Evolutionary conservation across 768 basidiomycete genomes (phyloP).

Genomic region (Auriculariales sp.): DNA sequence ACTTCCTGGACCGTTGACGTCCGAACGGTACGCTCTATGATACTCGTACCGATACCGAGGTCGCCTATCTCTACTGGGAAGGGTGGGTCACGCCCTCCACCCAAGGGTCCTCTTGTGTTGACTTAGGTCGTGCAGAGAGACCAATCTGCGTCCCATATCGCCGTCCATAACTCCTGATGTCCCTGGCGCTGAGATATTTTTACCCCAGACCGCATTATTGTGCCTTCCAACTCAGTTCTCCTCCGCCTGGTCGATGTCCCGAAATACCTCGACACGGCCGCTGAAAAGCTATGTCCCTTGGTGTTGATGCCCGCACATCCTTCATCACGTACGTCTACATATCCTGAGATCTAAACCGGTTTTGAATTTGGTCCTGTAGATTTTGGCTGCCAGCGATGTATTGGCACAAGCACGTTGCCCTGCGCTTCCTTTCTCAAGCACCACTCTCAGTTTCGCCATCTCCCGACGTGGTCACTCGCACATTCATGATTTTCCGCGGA

Average conservation of each 20-base stretch:
- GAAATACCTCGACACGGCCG: constrained; percentile 21
- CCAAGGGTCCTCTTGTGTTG: background rate
- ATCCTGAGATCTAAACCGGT: background rate
- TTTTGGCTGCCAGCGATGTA: constrained; percentile 31
- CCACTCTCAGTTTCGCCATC: constrained; percentile 22
- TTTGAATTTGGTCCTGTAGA: constrained; percentile 10
- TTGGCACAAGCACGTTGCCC: constrained; percentile 24
- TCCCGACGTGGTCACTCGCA: constrained; percentile 28
- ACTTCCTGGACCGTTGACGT: constrained; percentile 20
- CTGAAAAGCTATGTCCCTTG: constrained; percentile 19
- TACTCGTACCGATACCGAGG: constrained; percentile 13
- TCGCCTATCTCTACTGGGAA: constrained; percentile 27
- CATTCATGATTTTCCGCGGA: constrained; percentile 35
- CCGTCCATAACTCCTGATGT: background rate
- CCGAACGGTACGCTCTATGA: constrained; percentile 19
- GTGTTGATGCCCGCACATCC: constrained; percentile 28
- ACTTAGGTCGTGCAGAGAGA: background rate
- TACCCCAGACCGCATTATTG: constrained; percentile 3
- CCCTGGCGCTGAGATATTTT: background rate
- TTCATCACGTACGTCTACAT: constrained; percentile 26
- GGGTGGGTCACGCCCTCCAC: constrained; percentile 4
- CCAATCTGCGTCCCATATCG: background rate
- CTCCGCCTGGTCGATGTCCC: constrained; percentile 17
- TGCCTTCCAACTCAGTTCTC: constrained; percentile 14
- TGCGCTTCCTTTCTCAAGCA: constrained; percentile 33